Percentiles rank a stretch among this genome's conserved stretches.
These are phyloP conservation scores for Diaporthe nobilis DNA, from an alignment of 2,329 filamentous ascomycete species.

Conservation along the genomic window DNA sequence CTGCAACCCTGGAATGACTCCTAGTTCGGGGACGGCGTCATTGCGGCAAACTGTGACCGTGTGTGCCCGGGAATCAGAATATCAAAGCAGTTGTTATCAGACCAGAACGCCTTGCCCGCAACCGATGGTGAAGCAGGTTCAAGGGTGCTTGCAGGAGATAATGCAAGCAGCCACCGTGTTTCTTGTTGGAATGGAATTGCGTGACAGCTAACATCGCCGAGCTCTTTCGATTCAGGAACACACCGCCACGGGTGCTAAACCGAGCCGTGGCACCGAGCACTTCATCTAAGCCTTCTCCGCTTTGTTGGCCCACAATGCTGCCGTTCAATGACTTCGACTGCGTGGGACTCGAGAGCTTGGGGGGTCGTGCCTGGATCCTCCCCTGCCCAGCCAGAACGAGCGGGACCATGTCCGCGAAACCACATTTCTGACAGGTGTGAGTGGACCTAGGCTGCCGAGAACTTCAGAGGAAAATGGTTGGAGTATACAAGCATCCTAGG, in stretches of 20 bases:
- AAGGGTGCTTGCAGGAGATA: background rate
- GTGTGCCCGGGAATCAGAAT: conserved; percentile 19
- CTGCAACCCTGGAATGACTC: conserved; percentile 36
- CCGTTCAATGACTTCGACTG: background rate
- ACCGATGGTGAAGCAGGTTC: background rate
- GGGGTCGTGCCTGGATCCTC: background rate
- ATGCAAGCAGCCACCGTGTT: conserved; percentile 3
- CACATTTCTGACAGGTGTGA: conserved; percentile 25
- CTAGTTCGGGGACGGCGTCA: conserved; percentile 14
- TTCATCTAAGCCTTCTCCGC: background rate
- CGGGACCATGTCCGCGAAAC: conserved; percentile 1
- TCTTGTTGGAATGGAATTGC: background rate
- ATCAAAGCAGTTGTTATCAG: background rate
- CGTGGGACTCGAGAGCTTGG: background rate
- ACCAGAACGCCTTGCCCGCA: background rate
- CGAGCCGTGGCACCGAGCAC: background rate
- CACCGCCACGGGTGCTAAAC: background rate
- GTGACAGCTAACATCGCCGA: background rate
- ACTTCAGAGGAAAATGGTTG: background rate
- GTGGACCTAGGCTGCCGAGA: conserved; percentile 34
- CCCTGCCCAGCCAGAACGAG: background rate
- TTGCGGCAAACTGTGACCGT: conserved; percentile 12
- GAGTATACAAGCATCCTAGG: conserved; percentile 23
- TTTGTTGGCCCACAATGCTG: conserved; percentile 1
- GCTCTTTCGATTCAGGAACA: background rate